Base-by-base conservation (phyloP, 1,284 basidiomycete species). In the Bjerkandera adusta region DNA sequence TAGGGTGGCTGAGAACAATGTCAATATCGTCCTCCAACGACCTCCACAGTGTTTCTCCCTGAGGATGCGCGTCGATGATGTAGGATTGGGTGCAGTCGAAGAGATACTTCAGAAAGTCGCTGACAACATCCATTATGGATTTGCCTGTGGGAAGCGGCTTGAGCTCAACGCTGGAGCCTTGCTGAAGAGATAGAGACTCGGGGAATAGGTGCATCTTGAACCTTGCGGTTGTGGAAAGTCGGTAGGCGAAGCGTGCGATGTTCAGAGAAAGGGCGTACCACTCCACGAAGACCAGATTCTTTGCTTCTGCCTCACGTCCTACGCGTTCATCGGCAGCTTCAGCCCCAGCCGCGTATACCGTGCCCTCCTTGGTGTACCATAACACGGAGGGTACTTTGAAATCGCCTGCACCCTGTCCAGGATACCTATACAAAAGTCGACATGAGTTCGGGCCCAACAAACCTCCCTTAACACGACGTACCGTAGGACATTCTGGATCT, bases 341-440 rank as follows among this genome's bases (percentile, higher is more conserved):
- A 6, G 79, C 77, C 11, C 80, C 80, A 30, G 72, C 68, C 5
- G 77, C 76, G 42, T 68, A 62, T n/a, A 75, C 66, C 0, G 52
- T 58, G 0, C 79, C 78, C 4, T 64, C 50, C n/a, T 56, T 56
- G 49, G 76, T 72, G 55, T 83, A 83, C 54, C 72, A 81, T 12
- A 82, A 58, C 24, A 80, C 64, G 0, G 77, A 74, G 5, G 79
- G 80, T 21, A 82, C 77, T 58, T 81, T 82, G 13, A 70, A 75
- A 20, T 48, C 46, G 2, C 46, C 46, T 16, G 32, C 32, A 10
- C 38, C 39, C 26, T 48, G 36, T 0, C 67, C 70, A 10, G 71
- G 71, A 45, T 67, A 73, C 35, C 75, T 75, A 40, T 30, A 30
- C 49, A 13, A 24, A 20, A 7, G 7, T 11, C 24, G 20, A 37